Conservation (phyloP, 805 yeast species). For the Lipomyces yamanashiensis region DNA sequence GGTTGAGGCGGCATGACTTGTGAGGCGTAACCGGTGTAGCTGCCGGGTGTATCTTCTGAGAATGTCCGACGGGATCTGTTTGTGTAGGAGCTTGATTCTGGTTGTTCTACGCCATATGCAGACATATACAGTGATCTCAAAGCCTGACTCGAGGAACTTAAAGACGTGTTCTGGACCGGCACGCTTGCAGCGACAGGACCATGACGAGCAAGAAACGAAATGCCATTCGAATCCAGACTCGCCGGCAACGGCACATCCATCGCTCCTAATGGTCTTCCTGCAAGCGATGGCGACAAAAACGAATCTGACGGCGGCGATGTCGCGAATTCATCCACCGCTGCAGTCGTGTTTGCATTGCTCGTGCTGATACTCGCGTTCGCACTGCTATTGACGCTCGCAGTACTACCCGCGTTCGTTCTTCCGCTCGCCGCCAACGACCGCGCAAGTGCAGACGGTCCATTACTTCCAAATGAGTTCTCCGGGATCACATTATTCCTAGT, state of each 20-base stretch:
- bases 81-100: slow-evolving; percentile 2
- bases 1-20: no score
- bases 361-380: slow-evolving; percentile 11
- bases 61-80: neutral
- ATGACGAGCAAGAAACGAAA: slow-evolving; percentile 33
- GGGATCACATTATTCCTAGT: slow-evolving; percentile 30
- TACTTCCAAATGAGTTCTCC: slow-evolving; percentile 18
- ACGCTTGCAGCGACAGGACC: slow-evolving; percentile 40
- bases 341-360: neutral
- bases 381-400: neutral
- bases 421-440: slow-evolving; percentile 28
- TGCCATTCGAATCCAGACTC: slow-evolving; percentile 36
- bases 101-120: slow-evolving; percentile 31
- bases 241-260: slow-evolving; percentile 35
- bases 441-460: slow-evolving; percentile 33
- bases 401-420: neutral
- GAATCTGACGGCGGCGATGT: slow-evolving; percentile 23
- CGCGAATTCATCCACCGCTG: neutral
- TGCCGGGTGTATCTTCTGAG: no score
- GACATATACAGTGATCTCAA: slow-evolving; percentile 34
- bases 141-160: slow-evolving; percentile 22
- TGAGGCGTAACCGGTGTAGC: no score
- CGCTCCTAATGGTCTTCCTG: slow-evolving; percentile 30
- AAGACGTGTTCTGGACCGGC: slow-evolving; percentile 26
- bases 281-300: slow-evolving; percentile 24